These are phyloP conservation scores for Fusarium pininemorale DNA, from an alignment of 2,329 filamentous ascomycete species.

Conservation along the genomic window DNA sequence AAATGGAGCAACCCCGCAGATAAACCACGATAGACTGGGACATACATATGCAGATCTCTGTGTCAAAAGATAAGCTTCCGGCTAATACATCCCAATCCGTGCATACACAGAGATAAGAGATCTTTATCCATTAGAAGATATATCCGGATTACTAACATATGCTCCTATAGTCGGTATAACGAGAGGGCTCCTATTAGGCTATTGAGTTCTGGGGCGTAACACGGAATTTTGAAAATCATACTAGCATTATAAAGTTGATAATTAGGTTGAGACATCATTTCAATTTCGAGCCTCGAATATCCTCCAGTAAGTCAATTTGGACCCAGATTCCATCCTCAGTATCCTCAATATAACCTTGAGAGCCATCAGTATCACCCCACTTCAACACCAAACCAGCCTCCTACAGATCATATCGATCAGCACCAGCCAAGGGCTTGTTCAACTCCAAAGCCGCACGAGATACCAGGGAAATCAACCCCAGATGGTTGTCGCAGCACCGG, in stretches of 20 bases:
- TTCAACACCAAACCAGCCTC: too few relatives aligned
- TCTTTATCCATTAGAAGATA: neutral
- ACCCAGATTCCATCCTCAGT: neutral
- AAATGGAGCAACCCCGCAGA: neutral
- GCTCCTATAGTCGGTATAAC: accelerated
- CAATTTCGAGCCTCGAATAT: accelerated
- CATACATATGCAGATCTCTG: neutral
- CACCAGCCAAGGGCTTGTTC: too few relatives aligned
- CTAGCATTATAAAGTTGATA: accelerated
- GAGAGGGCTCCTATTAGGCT: neutral
- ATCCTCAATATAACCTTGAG: neutral
- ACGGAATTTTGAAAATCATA: too few relatives aligned
- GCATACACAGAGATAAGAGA: neutral
- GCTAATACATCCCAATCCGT: neutral
- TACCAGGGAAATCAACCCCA: too few relatives aligned
- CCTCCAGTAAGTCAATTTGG: neutral
- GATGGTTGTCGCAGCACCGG: too few relatives aligned
- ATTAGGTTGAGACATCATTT: accelerated
- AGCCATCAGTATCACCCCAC: too few relatives aligned
- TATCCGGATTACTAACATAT: neutral
- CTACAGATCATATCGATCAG: accelerated
- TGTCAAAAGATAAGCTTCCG: neutral
- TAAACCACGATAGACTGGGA: neutral
- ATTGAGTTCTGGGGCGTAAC: neutral
- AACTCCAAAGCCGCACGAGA: too few relatives aligned